These are phyloP conservation scores for Ogataea nonfermentans DNA, from an alignment of 805 yeast genomes.

Conservation along the genomic window DNA sequence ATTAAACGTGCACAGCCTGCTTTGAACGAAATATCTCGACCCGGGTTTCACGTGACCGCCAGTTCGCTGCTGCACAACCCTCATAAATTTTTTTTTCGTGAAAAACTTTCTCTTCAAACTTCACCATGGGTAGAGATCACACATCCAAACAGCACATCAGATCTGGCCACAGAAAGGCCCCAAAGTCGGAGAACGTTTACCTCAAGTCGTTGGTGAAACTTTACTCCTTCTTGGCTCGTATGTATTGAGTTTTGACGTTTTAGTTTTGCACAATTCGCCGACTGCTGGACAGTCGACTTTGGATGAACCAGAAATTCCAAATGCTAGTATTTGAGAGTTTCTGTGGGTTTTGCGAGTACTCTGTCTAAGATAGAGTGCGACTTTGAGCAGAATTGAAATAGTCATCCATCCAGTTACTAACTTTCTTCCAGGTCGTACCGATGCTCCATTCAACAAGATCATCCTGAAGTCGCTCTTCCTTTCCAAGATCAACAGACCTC, in stretches of 20 bases:
- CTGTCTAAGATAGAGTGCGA: slow-evolving; percentile 6
- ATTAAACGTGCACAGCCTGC: slow-evolving; percentile 6
- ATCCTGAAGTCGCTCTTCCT: slow-evolving; percentile 91
- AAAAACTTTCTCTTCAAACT: slow-evolving; percentile 14
- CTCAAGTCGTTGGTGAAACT: slow-evolving; percentile 95
- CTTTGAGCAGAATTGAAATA: slow-evolving; percentile 13
- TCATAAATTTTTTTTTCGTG: slow-evolving; percentile 6
- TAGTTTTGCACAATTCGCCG: slow-evolving; percentile 24
- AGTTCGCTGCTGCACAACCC: not conserved
- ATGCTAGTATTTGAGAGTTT: too few relatives aligned
- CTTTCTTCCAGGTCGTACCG: slow-evolving; percentile 82
- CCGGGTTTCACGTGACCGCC: slow-evolving; percentile 8
- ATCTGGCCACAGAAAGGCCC: slow-evolving; percentile 97
- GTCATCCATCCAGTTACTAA: slow-evolving; percentile 27
- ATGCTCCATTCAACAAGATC: slow-evolving; percentile 98
- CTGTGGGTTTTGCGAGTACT: slow-evolving; percentile 12
- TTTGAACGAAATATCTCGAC: too few relatives aligned
- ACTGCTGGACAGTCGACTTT: slow-evolving; percentile 14
- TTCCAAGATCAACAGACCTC: slow-evolving; percentile 99
- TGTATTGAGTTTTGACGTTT: slow-evolving; percentile 42
- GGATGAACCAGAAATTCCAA: slow-evolving; percentile 8
- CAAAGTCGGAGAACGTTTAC: slow-evolving; percentile 99
- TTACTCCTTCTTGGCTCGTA: slow-evolving; percentile 99
- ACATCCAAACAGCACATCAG: slow-evolving; percentile 93
- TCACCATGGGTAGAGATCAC: slow-evolving; percentile 95